Conservation (phyloP, 768 basidiomycete genomes). For the Astraeus odoratus region DNA sequence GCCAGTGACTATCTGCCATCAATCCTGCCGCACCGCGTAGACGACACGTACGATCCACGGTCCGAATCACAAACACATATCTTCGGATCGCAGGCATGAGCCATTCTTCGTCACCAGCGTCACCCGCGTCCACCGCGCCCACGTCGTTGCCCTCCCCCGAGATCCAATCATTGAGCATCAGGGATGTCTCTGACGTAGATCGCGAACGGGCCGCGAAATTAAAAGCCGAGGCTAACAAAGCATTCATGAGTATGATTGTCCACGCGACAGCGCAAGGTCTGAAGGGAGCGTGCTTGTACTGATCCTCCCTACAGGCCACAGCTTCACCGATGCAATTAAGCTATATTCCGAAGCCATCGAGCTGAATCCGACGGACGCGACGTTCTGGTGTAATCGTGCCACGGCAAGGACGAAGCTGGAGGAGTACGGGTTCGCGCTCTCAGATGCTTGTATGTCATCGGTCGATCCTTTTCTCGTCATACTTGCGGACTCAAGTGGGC, state of each 20-base stretch:
- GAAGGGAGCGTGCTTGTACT: background rate
- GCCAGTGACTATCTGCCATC: too few relatives aligned
- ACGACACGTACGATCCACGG: too few relatives aligned
- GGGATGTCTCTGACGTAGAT: conserved; percentile 64
- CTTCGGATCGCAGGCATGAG: conserved; percentile 18
- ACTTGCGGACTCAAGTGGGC: conserved; percentile 11
- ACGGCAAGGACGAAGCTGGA: conserved; percentile 90
- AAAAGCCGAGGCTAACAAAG: conserved; percentile 85
- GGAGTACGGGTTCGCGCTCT: conserved; percentile 87
- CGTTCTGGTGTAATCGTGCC: conserved; percentile 92
- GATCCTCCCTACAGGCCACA: conserved; percentile 42
- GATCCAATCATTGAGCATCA: conserved; percentile 42
- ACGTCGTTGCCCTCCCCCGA: conserved; percentile 58
- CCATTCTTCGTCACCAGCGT: conserved; percentile 26
- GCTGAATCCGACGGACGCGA: conserved; percentile 81
- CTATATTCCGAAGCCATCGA: conserved; percentile 83
- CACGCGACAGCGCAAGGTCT: background rate
- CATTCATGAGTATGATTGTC: conserved; percentile 57
- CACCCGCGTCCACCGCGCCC: conserved; percentile 45
- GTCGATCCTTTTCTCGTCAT: conserved; percentile 2
- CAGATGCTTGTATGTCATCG: conserved; percentile 68
- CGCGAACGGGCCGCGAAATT: conserved; percentile 59
- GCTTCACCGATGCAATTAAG: conserved; percentile 68
- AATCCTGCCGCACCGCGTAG: too few relatives aligned
- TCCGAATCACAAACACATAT: too few relatives aligned